Base-by-base conservation (phyloP, 768 basidiomycete species). In the Podaxis sp. region DNA sequence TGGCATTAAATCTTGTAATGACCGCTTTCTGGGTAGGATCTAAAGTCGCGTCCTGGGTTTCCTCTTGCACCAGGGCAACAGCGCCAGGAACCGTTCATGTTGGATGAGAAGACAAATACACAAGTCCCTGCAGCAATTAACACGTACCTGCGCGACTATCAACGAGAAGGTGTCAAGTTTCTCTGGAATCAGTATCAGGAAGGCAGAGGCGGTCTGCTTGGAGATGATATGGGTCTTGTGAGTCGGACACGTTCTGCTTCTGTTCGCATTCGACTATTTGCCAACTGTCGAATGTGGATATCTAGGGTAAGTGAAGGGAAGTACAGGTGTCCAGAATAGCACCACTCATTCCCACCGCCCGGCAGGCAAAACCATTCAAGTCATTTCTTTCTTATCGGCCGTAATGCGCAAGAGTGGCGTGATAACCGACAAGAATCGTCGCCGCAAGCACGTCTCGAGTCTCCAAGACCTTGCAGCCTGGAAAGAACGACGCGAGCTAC, bases 141-240 rank as follows among this genome's bases (percentile, higher is more conserved):
- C 73, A 87, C 87, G 0, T 93, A 88, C 72, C 78, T 98, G n/a
- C 87, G 96, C 58, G 86, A 87, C 37, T 99, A 99, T 69, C 96
- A 99, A 69, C 82, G 93, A 37, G 88, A 95, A 11, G 96, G 96
- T 7, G 85, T 91, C 12, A 73, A 79, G 46, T 98, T 98, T 74
- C 83, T 98, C 54, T 97, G 85, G 75, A 78, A 82, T 13, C 82
- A 87, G 51, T 97, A 90, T 70, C 74, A 78, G 30, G 77, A 88
- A 66, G 82, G 81, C 0, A 78, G 80, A 49, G 96, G 96, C 0
- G 96, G 90, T 0, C 72, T 98, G 11, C 81, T 99, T 3, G 96
- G 96, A 4, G 96, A 99, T 71, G 96, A 99, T 70, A 99, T 99
- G 96, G 96, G 94, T 66, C 78, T 89, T 65, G 87, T 88, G 68